phyloP scores from a whole-genome alignment of 1,284 basidiomycete genomes.

The Fomitopsis betulina region DNA sequence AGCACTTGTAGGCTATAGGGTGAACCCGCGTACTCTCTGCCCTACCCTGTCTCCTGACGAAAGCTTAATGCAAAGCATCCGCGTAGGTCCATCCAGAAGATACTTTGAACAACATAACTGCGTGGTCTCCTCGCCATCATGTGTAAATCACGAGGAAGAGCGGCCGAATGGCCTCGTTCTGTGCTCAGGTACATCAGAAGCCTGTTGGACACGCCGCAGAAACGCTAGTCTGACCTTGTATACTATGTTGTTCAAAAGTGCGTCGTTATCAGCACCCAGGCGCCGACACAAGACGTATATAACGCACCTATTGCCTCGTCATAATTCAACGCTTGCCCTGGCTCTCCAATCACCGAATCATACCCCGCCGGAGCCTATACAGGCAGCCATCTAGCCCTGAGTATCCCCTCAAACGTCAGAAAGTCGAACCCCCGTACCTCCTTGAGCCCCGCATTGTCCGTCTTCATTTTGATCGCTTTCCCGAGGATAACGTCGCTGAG shows the following conservation, averaged over 20 bases:
- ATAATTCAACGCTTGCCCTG: constrained; percentile 22
- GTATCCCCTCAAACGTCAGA: too few relatives aligned
- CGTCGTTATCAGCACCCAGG: too few relatives aligned
- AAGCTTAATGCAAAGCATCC: too few relatives aligned
- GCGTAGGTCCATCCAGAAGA: too few relatives aligned
- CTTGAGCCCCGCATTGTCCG: too few relatives aligned
- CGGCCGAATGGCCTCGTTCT: constrained; percentile 25
- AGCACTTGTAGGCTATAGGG: too few relatives aligned
- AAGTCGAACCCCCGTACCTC: too few relatives aligned
- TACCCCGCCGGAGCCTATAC: constrained; percentile 18
- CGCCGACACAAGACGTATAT: neutral
- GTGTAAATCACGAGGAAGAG: constrained; percentile 17
- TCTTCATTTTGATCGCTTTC: constrained; percentile 15
- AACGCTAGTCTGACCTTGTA: neutral
- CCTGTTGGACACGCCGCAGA: neutral
- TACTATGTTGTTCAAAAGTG: too few relatives aligned
- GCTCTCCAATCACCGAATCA: constrained; percentile 25
- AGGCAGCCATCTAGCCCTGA: too few relatives aligned
- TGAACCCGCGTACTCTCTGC: too few relatives aligned
- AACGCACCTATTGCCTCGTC: constrained; percentile 24
- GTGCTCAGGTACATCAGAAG: neutral
- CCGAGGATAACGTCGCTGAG: constrained; percentile 23
- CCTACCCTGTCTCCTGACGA: too few relatives aligned
- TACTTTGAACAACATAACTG: too few relatives aligned
- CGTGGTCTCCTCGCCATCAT: neutral